Conservation (phyloP, 805 yeast genomes). For the Saturnispora quitensis region DNA sequence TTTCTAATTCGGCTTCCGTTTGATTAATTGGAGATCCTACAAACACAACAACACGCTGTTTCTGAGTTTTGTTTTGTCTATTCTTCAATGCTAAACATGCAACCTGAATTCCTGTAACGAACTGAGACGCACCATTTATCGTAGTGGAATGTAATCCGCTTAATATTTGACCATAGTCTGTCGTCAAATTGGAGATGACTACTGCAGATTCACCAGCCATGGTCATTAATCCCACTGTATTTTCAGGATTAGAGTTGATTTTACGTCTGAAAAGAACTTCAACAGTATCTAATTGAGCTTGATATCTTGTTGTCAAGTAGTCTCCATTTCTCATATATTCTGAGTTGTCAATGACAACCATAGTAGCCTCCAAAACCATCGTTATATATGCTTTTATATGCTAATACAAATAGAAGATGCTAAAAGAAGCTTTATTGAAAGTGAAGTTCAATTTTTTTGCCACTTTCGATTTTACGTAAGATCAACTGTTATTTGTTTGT, state of each 20-base stretch:
- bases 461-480: constrained; percentile 5
- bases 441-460: not conserved
- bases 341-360: constrained; percentile 91
- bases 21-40: constrained; percentile 81
- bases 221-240: constrained; percentile 83
- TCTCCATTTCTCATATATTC: constrained; percentile 96
- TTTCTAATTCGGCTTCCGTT: constrained; percentile 60
- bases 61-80: constrained; percentile 89
- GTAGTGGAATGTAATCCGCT: constrained; percentile 75
- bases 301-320: constrained; percentile 77
- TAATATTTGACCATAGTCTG: constrained; percentile 77
- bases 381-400: constrained; percentile 4
- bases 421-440: not conserved
- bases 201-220: constrained; percentile 80
- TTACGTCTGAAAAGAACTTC: constrained; percentile 80
- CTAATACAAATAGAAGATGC: not conserved
- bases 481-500: not conserved
- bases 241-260: constrained; percentile 85
- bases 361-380: constrained; percentile 94
- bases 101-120: constrained; percentile 82
- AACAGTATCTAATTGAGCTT: constrained; percentile 86
- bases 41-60: constrained; percentile 81
- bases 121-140: constrained; percentile 57
- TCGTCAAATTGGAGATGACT: constrained; percentile 81
- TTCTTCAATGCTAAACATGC: constrained; percentile 91